A percentile compares a stretch with the other conserved stretches of the same genome.
Conservation (phyloP, 345 rosid genomes). For the Trapa bicornis region DNA sequence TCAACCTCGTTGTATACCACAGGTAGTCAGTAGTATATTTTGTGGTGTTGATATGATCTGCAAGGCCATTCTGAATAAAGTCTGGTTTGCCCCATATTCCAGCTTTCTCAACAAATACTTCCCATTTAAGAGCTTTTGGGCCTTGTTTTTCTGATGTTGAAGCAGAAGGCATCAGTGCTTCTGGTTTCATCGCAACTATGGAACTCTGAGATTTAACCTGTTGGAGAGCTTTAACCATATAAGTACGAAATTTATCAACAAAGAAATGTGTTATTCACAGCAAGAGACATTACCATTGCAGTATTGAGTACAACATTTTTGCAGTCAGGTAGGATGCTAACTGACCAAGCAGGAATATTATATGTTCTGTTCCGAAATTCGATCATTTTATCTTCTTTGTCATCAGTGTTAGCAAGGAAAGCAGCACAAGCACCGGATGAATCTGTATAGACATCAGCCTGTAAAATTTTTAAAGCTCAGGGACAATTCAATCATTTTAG, state of each 20-base stretch:
- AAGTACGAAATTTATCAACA: neutral
- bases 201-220: constrained; percentile 65
- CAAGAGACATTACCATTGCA: constrained; percentile 49
- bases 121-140: constrained; percentile 47
- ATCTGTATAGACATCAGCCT: constrained; percentile 69
- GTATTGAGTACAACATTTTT: constrained; percentile 64
- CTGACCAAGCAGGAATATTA: constrained; percentile 90
- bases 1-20: constrained; percentile 92
- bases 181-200: constrained; percentile 67
- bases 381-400: constrained; percentile 48
- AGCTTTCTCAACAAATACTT: constrained; percentile 50
- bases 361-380: constrained; percentile 47
- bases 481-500: neutral
- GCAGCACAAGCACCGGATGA: constrained; percentile 68
- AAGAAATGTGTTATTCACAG: neutral
- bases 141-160: constrained; percentile 12
- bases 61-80: constrained; percentile 42
- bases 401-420: constrained; percentile 69
- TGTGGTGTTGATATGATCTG: constrained; percentile 81
- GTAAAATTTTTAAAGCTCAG: neutral
- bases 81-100: constrained; percentile 74
- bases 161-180: constrained; percentile 35
- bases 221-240: constrained; percentile 7
- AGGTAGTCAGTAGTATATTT: constrained; percentile 82
- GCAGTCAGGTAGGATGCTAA: constrained; percentile 93